Percentiles rank a stretch among this genome's conserved stretches.
phyloP scores from a whole-genome alignment of 2,329 filamentous ascomycete genomes.

The Alternaria incomplexa region DNA sequence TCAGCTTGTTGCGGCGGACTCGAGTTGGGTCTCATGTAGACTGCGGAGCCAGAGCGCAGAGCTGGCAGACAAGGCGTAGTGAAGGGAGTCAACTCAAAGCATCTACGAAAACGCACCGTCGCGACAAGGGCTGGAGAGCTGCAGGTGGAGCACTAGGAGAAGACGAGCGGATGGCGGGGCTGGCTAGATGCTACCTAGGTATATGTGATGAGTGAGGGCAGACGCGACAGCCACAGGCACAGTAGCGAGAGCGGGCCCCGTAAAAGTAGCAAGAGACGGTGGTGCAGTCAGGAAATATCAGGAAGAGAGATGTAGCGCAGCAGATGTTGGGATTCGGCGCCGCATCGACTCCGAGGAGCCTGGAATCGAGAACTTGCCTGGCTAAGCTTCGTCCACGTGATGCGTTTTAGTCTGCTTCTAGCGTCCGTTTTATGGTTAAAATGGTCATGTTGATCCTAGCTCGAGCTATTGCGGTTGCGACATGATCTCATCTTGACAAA shows the following conservation, averaged over 20 bases:
- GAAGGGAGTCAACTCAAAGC: constrained; percentile 23
- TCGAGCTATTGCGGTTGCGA: constrained; percentile 6
- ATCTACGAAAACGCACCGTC: constrained; percentile 24
- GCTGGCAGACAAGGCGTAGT: constrained; percentile 15
- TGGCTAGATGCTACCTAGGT: constrained; percentile 16
- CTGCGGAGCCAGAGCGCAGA: constrained; percentile 34
- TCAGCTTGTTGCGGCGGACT: constrained; percentile 62
- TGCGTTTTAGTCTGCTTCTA: constrained; percentile 2
- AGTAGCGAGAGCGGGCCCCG: constrained; percentile 14
- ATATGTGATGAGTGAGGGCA: constrained; percentile 8
- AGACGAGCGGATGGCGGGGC: constrained; percentile 19
- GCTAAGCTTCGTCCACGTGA: constrained; percentile 13
- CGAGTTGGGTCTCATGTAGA: constrained; percentile 61
- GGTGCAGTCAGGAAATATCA: constrained; percentile 15
- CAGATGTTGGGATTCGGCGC: constrained; percentile 25
- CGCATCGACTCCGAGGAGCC: constrained; percentile 6
- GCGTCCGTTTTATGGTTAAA: constrained; percentile 3
- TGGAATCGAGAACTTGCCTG: constrained; percentile 6
- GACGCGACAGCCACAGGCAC: constrained; percentile 9
- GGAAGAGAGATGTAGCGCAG: constrained; percentile 14
- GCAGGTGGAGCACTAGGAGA: constrained; percentile 8
- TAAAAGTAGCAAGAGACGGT: constrained; percentile 19
- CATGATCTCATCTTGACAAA: constrained; percentile 22
- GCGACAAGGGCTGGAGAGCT: constrained; percentile 20
- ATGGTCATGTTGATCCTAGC: constrained; percentile 18